A percentile compares a stretch with the other conserved stretches of the same genome.
Evolutionary conservation across 768 basidiomycete genomes (phyloP).

Genomic region (Lepiota brunneoincarnata): DNA sequence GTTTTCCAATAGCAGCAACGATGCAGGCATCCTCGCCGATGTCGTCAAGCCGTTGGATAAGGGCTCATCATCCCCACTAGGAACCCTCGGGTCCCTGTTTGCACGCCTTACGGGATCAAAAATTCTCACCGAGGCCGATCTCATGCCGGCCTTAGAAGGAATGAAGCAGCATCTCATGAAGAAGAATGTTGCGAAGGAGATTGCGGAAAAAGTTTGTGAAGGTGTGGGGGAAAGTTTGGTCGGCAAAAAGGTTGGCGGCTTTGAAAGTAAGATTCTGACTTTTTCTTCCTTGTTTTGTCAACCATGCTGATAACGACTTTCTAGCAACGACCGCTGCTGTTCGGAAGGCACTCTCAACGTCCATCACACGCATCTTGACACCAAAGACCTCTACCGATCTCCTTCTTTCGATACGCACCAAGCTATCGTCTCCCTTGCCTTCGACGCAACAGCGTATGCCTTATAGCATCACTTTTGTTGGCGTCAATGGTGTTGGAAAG

Average conservation of each 20-base stretch:
- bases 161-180: conserved; percentile 99
- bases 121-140: conserved; percentile 74
- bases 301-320: conserved; percentile 13
- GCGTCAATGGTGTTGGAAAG: conserved; percentile 98
- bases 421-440: conserved; percentile 69
- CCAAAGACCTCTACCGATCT: conserved; percentile 98
- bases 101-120: conserved; percentile 85
- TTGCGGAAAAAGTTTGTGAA: conserved; percentile 92
- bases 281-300: conserved; percentile 3
- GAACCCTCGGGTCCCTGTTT: conserved; percentile 76
- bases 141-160: conserved; percentile 83
- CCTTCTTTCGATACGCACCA: conserved; percentile 87
- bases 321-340: conserved; percentile 85
- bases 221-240: conserved; percentile 87
- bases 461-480: conserved; percentile 94
- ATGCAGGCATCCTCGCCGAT: conserved; percentile 51
- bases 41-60: conserved; percentile 48
- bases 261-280: conserved; percentile 63
- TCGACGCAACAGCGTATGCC: conserved; percentile 79
- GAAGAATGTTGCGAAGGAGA: conserved; percentile 97
- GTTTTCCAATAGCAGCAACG: conserved; percentile 48
- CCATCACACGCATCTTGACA: conserved; percentile 90
- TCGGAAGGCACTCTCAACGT: conserved; percentile 74
- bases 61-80: conserved; percentile 44
- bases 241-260: conserved; percentile 88